Percentiles rank a stretch among this genome's conserved stretches.
Evolutionary conservation across 495 filamentous ascomycete genomes (phyloP).

Genomic region (Podospora appendiculata): DNA sequence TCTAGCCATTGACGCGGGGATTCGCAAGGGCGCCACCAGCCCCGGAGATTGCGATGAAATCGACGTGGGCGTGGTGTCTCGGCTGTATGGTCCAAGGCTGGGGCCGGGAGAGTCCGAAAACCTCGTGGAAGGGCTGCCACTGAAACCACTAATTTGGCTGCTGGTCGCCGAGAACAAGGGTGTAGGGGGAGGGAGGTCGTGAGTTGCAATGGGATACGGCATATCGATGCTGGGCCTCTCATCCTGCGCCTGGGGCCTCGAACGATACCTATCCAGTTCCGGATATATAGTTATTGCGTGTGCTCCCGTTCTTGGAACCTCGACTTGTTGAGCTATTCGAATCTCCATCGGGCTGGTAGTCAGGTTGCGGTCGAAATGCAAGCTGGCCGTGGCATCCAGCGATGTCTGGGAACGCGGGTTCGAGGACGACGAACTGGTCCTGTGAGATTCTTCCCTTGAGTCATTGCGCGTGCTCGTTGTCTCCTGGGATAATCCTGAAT

Average conservation of each 20-base stretch:
- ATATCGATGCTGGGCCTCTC: constrained; percentile 27
- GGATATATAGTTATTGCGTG: constrained; percentile 38
- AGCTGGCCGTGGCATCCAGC: constrained; percentile 14
- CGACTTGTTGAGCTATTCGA: constrained; percentile 24
- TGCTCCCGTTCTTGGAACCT: constrained; percentile 20
- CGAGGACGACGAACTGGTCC: constrained; percentile 32
- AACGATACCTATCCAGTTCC: constrained; percentile 47
- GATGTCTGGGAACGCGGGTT: constrained; percentile 24
- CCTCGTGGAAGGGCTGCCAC: constrained; percentile 84
- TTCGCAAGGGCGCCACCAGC: constrained; percentile 51
- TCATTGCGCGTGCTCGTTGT: constrained; percentile 18
- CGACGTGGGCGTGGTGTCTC: constrained; percentile 90
- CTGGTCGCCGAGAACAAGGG: constrained; percentile 49
- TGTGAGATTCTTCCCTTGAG: constrained; percentile 25
- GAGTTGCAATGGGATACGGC: constrained; percentile 42
- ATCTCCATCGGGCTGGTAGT: constrained; percentile 33
- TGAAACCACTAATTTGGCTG: constrained; percentile 49
- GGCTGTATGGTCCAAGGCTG: constrained; percentile 57
- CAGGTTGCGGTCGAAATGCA: constrained; percentile 28
- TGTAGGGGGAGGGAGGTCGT: constrained; percentile 59
- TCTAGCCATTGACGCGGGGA: constrained; percentile 41
- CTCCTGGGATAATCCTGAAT: constrained; percentile 35
- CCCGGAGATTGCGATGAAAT: constrained; percentile 93
- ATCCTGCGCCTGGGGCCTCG: constrained; percentile 15
- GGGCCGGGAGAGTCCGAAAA: constrained; percentile 88